Evolutionary conservation across 2,329 filamentous ascomycete species (phyloP), one percentile per base, ranked within the genome.

Genomic region (Xylariaceae sp.): DNA sequence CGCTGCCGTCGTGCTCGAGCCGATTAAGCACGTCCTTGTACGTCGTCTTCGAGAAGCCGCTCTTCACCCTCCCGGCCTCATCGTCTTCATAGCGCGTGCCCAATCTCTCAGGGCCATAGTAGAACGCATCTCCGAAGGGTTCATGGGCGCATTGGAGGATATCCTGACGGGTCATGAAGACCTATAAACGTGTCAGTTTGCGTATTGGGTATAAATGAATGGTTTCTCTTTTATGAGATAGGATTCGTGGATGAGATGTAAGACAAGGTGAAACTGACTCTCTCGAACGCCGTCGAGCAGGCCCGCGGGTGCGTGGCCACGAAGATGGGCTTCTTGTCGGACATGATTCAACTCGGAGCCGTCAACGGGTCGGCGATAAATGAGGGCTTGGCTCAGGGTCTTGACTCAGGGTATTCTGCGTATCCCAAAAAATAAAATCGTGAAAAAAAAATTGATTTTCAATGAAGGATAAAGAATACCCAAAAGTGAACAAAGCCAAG

Each of bases 261-360:
- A 30, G 23, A 30, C 23, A 30, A 30, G 23, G 23, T 30, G 23
- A 30, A 30, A 77, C 82, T 71, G 80, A 95, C 93, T 75, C 93
- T 83, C 80, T 99, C 94, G 78, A 97, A 99, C 35, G 94, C 94
- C 53, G 94, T 97, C 59, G 92, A 97, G 79, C 92, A 97, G 65
- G 93, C 91, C 75, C 94, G 83, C 42, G 94, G 94, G 76, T 97
- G 93, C 69, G 94, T 97, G 59, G 88, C 91, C 70, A 94, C 87
- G 74, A 97, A 97, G 74, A 97, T 90, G 45, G 90, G 88, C 72
- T 87, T 94, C 73, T 78, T 5, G 23, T 30, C 82, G 67, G 88
- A 86, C 88, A 92, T 92, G 66, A 65, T 79, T 50, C 8, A 17
- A 30, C 23, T 30, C 23, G 23, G 23, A 30, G 23, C 23, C 23